phyloP scores from a whole-genome alignment of 345 rosid genomes.

The Citrus glauca region DNA sequence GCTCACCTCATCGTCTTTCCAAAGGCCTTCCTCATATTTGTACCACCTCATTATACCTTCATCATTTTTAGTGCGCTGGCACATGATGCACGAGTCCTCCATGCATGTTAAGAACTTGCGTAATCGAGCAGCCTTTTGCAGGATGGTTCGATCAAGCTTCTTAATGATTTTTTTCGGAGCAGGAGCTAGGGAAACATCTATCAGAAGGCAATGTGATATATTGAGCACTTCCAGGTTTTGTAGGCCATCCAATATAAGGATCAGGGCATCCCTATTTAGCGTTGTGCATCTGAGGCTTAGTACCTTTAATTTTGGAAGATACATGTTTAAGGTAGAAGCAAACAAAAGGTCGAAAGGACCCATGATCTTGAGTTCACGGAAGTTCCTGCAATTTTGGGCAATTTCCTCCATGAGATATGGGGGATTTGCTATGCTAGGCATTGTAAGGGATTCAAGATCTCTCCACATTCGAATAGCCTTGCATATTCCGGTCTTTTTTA shows the following conservation, averaged over 20 bases:
- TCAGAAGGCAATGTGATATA: slow-evolving; percentile 69
- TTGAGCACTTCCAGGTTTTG: slow-evolving; percentile 62
- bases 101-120: slow-evolving; percentile 59
- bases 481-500: slow-evolving; percentile 69
- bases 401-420: slow-evolving; percentile 68
- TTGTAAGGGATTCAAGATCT: slow-evolving; percentile 82
- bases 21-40: slow-evolving; percentile 70
- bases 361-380: slow-evolving; percentile 74
- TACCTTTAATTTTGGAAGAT: slow-evolving; percentile 50
- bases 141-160: slow-evolving; percentile 46
- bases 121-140: slow-evolving; percentile 49
- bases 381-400: slow-evolving; percentile 56
- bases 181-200: slow-evolving; percentile 42
- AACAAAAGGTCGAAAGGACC: slow-evolving; percentile 59
- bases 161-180: slow-evolving; percentile 34
- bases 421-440: slow-evolving; percentile 79
- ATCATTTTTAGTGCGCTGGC: slow-evolving; percentile 57
- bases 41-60: slow-evolving; percentile 92
- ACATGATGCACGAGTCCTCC: slow-evolving; percentile 62
- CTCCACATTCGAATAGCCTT: slow-evolving; percentile 63
- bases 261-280: slow-evolving; percentile 53
- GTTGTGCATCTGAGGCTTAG: slow-evolving; percentile 73
- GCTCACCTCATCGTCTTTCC: slow-evolving; percentile 70
- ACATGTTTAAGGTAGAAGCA: slow-evolving; percentile 36
- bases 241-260: slow-evolving; percentile 55